A percentile compares a stretch with the other conserved stretches of the same genome.
These are phyloP conservation scores for Oropetium thomaeum DNA, from an alignment of 176 grass and related monocot genomes.

Conservation along the genomic window DNA sequence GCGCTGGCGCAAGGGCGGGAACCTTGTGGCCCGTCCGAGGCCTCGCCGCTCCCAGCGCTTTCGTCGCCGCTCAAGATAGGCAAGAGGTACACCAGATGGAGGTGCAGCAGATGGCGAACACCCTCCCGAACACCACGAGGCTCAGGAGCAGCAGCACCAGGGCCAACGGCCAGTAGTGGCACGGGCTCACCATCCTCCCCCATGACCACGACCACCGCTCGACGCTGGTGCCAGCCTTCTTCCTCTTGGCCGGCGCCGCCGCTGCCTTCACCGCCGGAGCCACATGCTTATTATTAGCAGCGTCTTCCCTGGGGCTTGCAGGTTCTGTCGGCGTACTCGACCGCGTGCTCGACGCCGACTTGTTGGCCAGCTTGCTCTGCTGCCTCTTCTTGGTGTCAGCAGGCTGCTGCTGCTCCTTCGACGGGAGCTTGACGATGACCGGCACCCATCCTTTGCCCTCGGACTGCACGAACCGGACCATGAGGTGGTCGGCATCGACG, in stretches of 20 bases:
- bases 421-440: slow-evolving; percentile 58
- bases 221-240: background rate
- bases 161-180: slow-evolving; percentile 55
- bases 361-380: background rate
- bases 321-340: slow-evolving; percentile 23
- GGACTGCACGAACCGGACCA: slow-evolving; percentile 75
- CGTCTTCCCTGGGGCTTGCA: slow-evolving; percentile 19
- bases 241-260: background rate
- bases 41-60: background rate
- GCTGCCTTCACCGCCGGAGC: background rate
- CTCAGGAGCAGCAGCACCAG: slow-evolving; percentile 48
- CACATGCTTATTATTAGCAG: background rate
- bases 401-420: slow-evolving; percentile 24
- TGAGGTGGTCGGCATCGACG: slow-evolving; percentile 34
- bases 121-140: slow-evolving; percentile 71
- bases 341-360: background rate
- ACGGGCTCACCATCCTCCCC: slow-evolving; percentile 38
- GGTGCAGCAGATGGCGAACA: slow-evolving; percentile 89
- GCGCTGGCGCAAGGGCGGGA: background rate
- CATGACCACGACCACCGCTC: slow-evolving; percentile 19
- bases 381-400: slow-evolving; percentile 19
- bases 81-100: slow-evolving; percentile 83
- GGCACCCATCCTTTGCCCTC: slow-evolving; percentile 61
- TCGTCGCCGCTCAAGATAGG: slow-evolving; percentile 48
- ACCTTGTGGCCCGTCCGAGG: slow-evolving; percentile 17